Evolutionary conservation across 2,329 filamentous ascomycete species (phyloP).

Genomic region (Pseudocercospora crystallina): DNA sequence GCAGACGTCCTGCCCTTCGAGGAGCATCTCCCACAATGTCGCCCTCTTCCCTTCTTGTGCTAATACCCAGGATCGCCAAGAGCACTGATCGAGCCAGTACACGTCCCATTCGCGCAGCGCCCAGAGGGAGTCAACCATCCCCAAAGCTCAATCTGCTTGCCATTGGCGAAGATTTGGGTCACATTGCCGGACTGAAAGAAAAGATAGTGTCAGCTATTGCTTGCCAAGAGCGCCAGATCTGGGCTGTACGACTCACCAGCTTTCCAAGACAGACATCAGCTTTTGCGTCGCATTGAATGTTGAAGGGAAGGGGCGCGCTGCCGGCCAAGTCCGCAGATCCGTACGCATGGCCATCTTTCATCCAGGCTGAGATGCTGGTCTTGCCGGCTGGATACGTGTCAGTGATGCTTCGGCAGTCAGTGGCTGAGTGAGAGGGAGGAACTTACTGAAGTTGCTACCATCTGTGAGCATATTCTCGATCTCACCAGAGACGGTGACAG

Average conservation of each 20-base stretch:
- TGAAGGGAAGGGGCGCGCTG: conserved; percentile 12
- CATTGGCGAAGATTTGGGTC: conserved; percentile 16
- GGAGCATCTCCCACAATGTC: neutral
- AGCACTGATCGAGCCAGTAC: conserved; percentile 9
- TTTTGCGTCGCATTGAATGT: conserved; percentile 11
- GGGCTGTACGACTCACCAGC: conserved; percentile 1
- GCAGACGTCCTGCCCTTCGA: neutral
- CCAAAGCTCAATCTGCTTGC: conserved; percentile 16
- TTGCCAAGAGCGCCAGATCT: too few species aligned
- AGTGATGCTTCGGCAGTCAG: neutral
- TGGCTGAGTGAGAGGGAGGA: neutral
- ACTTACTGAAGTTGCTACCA: conserved; percentile 15
- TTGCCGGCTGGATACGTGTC: conserved; percentile 8
- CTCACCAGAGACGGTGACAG: conserved; percentile 10
- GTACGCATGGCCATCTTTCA: conserved; percentile 16
- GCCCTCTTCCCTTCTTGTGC: neutral
- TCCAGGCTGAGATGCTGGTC: conserved; percentile 14
- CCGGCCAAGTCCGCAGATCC: conserved; percentile 10
- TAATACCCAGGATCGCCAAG: conserved; percentile 17
- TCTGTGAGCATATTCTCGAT: conserved; percentile 14
- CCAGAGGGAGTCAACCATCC: conserved; percentile 16
- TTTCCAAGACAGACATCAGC: conserved; percentile 11
- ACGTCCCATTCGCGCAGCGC: conserved; percentile 9
- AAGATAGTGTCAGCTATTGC: too few species aligned
- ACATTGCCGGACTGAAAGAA: conserved; percentile 11